Conservation (phyloP, 306 rosid genomes). For the Vachellia pachyceras region DNA sequence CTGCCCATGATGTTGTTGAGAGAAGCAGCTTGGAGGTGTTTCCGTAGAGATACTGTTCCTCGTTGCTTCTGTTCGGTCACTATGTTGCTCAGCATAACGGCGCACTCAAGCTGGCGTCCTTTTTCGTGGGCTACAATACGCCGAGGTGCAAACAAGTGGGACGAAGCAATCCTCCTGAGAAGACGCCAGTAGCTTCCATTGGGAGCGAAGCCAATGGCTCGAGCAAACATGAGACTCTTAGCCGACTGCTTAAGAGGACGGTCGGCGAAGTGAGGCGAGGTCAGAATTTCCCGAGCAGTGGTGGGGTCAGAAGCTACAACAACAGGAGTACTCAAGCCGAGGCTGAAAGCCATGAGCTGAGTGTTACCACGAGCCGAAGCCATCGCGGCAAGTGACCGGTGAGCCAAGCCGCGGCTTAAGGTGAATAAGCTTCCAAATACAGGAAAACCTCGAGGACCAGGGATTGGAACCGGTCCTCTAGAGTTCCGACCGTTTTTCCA, state of each 20-base stretch:
- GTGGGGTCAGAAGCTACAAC: slow-evolving; percentile 55
- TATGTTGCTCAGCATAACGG: slow-evolving; percentile 43
- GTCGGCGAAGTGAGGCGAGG: slow-evolving; percentile 58
- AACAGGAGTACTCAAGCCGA: slow-evolving; percentile 56
- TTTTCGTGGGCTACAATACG: slow-evolving; percentile 54
- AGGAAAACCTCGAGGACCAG: slow-evolving; percentile 54
- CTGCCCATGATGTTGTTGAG: slow-evolving; percentile 57
- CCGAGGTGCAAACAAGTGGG: slow-evolving; percentile 58
- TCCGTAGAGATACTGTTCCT: slow-evolving; percentile 32
- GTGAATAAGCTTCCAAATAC: slow-evolving; percentile 53
- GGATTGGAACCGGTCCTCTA: slow-evolving; percentile 43
- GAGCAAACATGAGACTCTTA: slow-evolving; percentile 52
- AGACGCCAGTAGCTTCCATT: slow-evolving; percentile 63
- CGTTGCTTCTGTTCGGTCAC: slow-evolving; percentile 19
- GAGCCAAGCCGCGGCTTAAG: slow-evolving; percentile 53
- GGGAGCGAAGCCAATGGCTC: slow-evolving; percentile 72
- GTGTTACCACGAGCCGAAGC: slow-evolving; percentile 32
- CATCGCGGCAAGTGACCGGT: slow-evolving; percentile 55
- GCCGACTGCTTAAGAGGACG: slow-evolving; percentile 65
- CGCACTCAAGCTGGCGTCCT: slow-evolving; percentile 50
- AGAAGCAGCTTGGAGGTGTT: slow-evolving; percentile 51
- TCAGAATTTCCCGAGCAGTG: slow-evolving; percentile 53
- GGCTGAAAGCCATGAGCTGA: slow-evolving; percentile 62
- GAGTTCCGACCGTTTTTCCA: slow-evolving; percentile 55
- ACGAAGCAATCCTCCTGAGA: slow-evolving; percentile 51